Base-by-base conservation (phyloP, 2,329 filamentous ascomycete species). In the Colletotrichum nymphaeae region DNA sequence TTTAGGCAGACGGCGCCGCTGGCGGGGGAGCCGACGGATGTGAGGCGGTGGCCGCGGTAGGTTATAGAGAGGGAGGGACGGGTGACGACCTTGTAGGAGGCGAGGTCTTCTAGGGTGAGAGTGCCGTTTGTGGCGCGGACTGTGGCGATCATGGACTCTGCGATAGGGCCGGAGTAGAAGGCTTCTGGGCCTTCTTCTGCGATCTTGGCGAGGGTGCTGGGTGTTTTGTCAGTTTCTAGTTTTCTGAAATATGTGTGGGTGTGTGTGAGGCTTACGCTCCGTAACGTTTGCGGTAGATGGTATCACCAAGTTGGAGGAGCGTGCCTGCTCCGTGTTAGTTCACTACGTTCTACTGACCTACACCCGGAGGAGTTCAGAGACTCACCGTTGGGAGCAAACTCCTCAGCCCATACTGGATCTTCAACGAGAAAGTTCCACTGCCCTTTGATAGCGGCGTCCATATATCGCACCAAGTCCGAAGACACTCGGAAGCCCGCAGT, bases 301-400 rank as follows among this genome's bases (percentile, higher is more conserved):
- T 92, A 62, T 97, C 94, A 22, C 94, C 94, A 3, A 95, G 83
- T 22, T 88, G 85, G 0, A 98, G 78, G 3, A 94, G 85, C 0
- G 88, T 92, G 4, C 95, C 85, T 86, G 46, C 5, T 46, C 8
- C 30, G n/a, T 49, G 57, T 67, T 5, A 67, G 71, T 11, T 19
- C 16, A n/a, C 26, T 5, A 5, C 8, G 42, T 7, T 1, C 14
- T 12, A 49, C 19, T n/a, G 4, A 49, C 42, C 19, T 49, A n/a
- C 42, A n/a, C 7, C 14, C 14, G 16, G n/a, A 14, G n/a, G 11
- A 49, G 26, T 11, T 19, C 7, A 5, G 5, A 26, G 9, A 46
- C 76, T 62, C 69, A 85, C 86, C 96, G 73, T 95, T 91, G 0
- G 95, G 95, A 2, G 95, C 95, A 84, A 98, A 98, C 80, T 98